Percentiles rank a stretch among this genome's conserved stretches.
Conservation (phyloP, 192 early-diverging fungal species). For the Backusella morwellensis region DNA sequence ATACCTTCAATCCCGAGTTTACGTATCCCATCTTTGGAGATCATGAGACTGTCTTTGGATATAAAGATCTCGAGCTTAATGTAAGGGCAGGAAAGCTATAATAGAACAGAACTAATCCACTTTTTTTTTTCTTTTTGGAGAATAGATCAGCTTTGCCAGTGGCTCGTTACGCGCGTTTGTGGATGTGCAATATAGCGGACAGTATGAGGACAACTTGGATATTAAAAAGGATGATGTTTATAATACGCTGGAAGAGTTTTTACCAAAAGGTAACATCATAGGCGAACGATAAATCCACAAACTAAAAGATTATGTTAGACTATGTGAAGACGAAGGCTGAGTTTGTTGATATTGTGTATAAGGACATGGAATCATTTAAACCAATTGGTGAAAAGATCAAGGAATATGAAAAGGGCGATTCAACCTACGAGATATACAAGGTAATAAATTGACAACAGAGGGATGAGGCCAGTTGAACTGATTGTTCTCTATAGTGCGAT, state of each 20-base stretch:
- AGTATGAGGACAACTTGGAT: constrained; percentile 44
- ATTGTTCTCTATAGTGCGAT: constrained; percentile 28
- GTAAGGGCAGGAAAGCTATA: constrained; percentile 34
- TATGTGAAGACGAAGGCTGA: constrained; percentile 54
- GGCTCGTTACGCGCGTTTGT: constrained; percentile 78
- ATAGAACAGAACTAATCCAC: constrained; percentile 30
- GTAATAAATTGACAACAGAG: constrained; percentile 27
- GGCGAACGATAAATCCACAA: too few relatives aligned
- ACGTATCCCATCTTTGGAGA: constrained; percentile 90
- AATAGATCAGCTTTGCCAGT: constrained; percentile 72
- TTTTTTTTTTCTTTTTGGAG: neutral
- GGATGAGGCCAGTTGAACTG: neutral
- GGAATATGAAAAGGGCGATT: constrained; percentile 61
- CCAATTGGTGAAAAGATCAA: constrained; percentile 78
- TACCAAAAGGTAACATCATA: constrained; percentile 46
- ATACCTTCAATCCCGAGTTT: constrained; percentile 76
- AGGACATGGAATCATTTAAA: constrained; percentile 62
- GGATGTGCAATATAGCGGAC: constrained; percentile 59
- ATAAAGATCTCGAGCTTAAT: constrained; percentile 62
- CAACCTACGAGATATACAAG: constrained; percentile 71
- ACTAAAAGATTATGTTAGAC: constrained; percentile 22
- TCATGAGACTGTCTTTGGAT: constrained; percentile 87
- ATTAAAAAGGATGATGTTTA: constrained; percentile 63
- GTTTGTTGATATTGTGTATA: constrained; percentile 62
- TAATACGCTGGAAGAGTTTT: constrained; percentile 50